Evolutionary conservation across 1,284 basidiomycete species (phyloP), one percentile per base, ranked within the genome.

Genomic region (Porogramme epimiltina): DNA sequence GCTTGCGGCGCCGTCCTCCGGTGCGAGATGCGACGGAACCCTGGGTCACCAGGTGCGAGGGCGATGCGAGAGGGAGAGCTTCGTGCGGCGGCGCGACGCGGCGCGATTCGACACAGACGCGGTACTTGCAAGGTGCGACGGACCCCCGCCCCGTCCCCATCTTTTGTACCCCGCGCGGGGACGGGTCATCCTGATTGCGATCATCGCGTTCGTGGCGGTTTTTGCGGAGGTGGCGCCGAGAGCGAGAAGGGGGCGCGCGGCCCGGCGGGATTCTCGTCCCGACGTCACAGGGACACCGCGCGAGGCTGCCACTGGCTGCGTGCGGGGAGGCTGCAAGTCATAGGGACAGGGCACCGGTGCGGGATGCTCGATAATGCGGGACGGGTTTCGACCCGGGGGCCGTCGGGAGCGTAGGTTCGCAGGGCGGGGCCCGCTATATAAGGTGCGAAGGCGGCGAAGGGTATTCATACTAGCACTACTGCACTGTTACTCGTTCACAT

Each of bases 281-380:
- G 44, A 47, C 57, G 60, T 66, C 64, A 66, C 64, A 64, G 61
- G 64, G 63, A 60, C 63, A 59, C 49, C 19, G 28, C 5, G 40
- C 19, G 44, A 42, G 41, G 28, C 39, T 18, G 43, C 39, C 28
- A 34, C 26, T 10, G 25, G 20, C 53, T 41, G 28, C 10, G 33
- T 5, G 2, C 18, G 5, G 16, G 25, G 28, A 13, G 11, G 19
- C 16, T 25, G 19, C 24, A 45, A 8, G 47, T 47, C 45, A 56
- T 52, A 41, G 20, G 20, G 37, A 37, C 41, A 10, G 44, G 46
- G 45, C 45, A 40, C 42, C 42, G 54, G 38, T 6, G 34, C 20
- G 34, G 31, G 45, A 31, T 20, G 22, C 42, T 36, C 41, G 42
- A n/a, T 15, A 43, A 37, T 5, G n/a, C 34, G 34, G 34, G 34